A percentile compares a stretch with the other conserved stretches of the same genome.
Conservation (phyloP, 768 basidiomycete species). For the Dendrothele bispora region DNA sequence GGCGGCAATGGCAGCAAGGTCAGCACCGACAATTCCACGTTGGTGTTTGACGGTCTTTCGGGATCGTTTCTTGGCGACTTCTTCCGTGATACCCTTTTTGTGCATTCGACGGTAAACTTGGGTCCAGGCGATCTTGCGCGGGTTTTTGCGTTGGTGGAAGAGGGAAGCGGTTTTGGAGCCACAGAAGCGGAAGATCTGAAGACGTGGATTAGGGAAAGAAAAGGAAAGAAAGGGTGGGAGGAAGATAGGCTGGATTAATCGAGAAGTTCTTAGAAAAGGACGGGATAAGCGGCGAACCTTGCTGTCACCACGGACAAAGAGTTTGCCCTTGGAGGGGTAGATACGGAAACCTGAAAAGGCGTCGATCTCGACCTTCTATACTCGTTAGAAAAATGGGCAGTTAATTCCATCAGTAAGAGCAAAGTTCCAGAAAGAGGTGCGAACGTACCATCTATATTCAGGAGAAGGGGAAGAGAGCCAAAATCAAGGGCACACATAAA, state of each 20-base stretch:
- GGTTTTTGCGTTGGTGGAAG: slow-evolving; percentile 99
- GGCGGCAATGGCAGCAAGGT: slow-evolving; percentile 87
- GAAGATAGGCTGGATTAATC: neutral
- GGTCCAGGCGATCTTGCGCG: slow-evolving; percentile 99
- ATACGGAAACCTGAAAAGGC: slow-evolving; percentile 96
- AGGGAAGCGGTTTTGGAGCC: slow-evolving; percentile 92
- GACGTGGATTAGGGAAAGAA: neutral
- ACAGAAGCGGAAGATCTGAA: slow-evolving; percentile 92
- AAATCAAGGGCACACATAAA: too few species aligned
- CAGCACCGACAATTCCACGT: slow-evolving; percentile 97
- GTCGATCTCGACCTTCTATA: slow-evolving; percentile 97
- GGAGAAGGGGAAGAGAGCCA: too few species aligned
- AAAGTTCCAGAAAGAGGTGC: neutral
- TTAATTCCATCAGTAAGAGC: neutral
- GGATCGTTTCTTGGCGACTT: slow-evolving; percentile 98
- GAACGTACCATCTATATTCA: slow-evolving; percentile 5
- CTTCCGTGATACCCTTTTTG: slow-evolving; percentile 99
- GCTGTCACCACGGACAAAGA: slow-evolving; percentile 94
- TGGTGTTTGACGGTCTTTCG: slow-evolving; percentile 97
- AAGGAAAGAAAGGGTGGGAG: neutral
- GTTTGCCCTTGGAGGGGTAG: slow-evolving; percentile 96
- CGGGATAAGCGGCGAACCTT: too few species aligned
- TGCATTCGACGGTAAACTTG: slow-evolving; percentile 93
- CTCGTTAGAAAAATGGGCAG: slow-evolving; percentile 18
- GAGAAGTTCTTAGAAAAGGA: too few species aligned